Conservation (phyloP, 1,139 yeast species). For the Diutina neorugosa region DNA sequence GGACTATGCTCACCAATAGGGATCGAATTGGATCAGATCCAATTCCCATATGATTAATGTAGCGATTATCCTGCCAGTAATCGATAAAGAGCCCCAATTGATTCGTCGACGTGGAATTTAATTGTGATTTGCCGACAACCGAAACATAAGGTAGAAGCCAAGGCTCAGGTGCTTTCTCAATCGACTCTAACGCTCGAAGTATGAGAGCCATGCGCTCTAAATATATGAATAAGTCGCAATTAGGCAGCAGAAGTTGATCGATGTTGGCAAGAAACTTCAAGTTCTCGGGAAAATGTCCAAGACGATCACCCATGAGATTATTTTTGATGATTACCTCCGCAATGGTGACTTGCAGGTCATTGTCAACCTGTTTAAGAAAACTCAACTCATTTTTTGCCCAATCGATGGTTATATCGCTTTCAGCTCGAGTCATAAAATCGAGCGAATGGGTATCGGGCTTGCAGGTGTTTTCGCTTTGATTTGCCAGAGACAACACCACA, state of each 20-base stretch:
- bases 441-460: background rate
- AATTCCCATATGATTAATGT: conserved; percentile 11
- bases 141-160: conserved; percentile 14
- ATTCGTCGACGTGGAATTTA: conserved; percentile 14
- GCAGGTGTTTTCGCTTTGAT: conserved; percentile 9
- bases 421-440: background rate
- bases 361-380: conserved; percentile 6
- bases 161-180: conserved; percentile 10
- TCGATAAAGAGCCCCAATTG: conserved; percentile 24
- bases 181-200: conserved; percentile 11
- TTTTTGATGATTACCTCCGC: conserved; percentile 21
- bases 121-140: conserved; percentile 21
- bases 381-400: conserved; percentile 2
- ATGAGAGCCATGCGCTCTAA: conserved; percentile 20
- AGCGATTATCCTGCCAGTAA: conserved; percentile 27
- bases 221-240: conserved; percentile 21
- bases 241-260: conserved; percentile 22
- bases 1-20: conserved; percentile 8
- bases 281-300: conserved; percentile 24
- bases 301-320: conserved; percentile 14
- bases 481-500: conserved; percentile 27
- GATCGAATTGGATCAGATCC: conserved; percentile 10
- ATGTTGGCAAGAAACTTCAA: conserved; percentile 25
- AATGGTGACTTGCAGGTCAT: conserved; percentile 2
- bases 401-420: conserved; percentile 7